Percentiles rank a stretch among this genome's conserved stretches.
phyloP scores from a whole-genome alignment of 805 yeast genomes.

The Lipomyces lipofer region DNA sequence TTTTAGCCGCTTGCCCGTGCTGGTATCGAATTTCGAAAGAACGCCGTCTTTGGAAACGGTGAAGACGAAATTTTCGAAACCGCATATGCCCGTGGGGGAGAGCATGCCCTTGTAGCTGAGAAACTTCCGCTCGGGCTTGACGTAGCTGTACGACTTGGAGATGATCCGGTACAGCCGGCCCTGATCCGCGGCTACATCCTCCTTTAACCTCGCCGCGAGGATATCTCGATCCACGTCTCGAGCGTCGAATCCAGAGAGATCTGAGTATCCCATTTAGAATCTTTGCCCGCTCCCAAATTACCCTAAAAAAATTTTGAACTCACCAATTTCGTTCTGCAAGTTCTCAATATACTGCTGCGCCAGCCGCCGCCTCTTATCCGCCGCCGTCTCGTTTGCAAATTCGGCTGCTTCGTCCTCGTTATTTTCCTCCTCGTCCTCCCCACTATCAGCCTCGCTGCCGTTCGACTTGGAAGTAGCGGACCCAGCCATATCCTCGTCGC shows the following conservation, averaged over 20 bases:
- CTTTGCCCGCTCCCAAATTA: neutral
- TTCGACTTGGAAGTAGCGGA: conserved; percentile 32
- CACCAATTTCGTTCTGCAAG: conserved; percentile 55
- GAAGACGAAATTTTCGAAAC: conserved; percentile 53
- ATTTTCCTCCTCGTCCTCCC: conserved; percentile 29
- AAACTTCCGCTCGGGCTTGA: conserved; percentile 18
- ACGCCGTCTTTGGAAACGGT: conserved; percentile 81
- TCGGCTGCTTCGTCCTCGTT: conserved; percentile 56
- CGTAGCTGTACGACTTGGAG: conserved; percentile 4
- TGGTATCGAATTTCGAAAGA: conserved; percentile 75
- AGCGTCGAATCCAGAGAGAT: conserved; percentile 69
- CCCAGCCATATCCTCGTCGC: conserved; percentile 17
- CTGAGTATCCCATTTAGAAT: conserved; percentile 39
- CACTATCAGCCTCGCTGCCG: conserved; percentile 33
- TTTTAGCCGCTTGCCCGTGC: conserved; percentile 69
- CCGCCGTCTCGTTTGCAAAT: conserved; percentile 63
- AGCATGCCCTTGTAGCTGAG: conserved; percentile 13
- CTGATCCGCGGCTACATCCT: conserved; percentile 86
- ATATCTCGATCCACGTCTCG: conserved; percentile 86
- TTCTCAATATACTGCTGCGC: conserved; percentile 90
- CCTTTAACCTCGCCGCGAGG: conserved; percentile 72
- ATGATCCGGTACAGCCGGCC: conserved; percentile 72
- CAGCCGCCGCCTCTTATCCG: conserved; percentile 89
- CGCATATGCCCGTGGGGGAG: conserved; percentile 19
- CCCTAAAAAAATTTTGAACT: neutral